Conservation (phyloP, 441 rosid genomes). For the Melastoma candidum region DNA sequence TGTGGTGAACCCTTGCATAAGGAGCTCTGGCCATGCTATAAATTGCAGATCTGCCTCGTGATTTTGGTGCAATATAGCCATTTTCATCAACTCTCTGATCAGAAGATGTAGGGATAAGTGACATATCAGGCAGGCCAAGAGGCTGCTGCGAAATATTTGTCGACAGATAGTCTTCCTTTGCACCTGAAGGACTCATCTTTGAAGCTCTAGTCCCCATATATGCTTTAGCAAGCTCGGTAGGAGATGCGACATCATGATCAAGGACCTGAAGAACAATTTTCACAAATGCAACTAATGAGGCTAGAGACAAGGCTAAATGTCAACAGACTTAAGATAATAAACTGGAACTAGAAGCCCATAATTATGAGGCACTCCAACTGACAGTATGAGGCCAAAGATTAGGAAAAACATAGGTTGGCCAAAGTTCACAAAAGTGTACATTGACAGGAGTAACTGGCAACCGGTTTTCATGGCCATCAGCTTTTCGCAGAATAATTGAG, state of each 20-base stretch:
- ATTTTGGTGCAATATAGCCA: constrained; percentile 70
- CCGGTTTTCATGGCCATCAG: constrained; percentile 28
- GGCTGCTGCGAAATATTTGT: constrained; percentile 26
- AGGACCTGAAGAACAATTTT: constrained; percentile 43
- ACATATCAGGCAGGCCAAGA: constrained; percentile 34
- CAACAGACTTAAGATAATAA: too few species aligned
- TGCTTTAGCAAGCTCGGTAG: constrained; percentile 94
- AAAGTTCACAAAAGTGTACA: too few species aligned
- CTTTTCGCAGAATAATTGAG: constrained; percentile 24
- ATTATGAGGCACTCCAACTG: constrained; percentile 17
- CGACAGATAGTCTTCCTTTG: constrained; percentile 36
- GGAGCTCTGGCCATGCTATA: constrained; percentile 89
- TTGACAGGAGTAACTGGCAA: too few species aligned
- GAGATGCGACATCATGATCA: constrained; percentile 67
- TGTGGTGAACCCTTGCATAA: constrained; percentile 52
- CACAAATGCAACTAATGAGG: constrained; percentile 15
- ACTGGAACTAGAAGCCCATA: constrained; percentile 1
- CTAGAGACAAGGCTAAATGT: too few species aligned
- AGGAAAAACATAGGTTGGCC: not conserved
- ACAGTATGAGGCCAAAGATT: constrained; percentile 31
- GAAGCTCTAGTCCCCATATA: constrained; percentile 87
- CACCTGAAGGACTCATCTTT: constrained; percentile 50
- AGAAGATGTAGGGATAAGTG: constrained; percentile 45
- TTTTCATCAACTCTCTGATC: constrained; percentile 39
- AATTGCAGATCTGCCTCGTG: constrained; percentile 80